These are phyloP conservation scores for Phytophthora quininea DNA, from an alignment of 352 stramenopile species.

Conservation along the genomic window DNA sequence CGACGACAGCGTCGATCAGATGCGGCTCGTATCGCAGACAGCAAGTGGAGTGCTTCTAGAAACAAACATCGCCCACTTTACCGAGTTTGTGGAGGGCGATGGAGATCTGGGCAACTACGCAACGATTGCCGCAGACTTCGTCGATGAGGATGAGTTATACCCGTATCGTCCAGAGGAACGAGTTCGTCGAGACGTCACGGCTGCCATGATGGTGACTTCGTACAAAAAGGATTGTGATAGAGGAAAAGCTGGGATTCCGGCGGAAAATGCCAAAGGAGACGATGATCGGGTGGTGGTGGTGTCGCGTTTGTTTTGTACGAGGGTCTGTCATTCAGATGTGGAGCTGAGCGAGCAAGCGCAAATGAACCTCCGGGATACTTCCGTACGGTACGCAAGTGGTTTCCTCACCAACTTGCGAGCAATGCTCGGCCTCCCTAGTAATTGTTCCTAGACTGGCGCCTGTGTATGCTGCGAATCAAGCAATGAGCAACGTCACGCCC, in stretches of 20 bases:
- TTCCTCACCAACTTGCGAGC: constrained; percentile 10
- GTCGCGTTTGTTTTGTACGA: constrained; percentile 8
- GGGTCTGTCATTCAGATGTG: constrained; percentile 15
- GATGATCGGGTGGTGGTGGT: constrained; percentile 15
- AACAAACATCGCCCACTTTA: constrained; percentile 33
- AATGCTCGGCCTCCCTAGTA: constrained; percentile 1
- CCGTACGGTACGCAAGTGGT: neutral
- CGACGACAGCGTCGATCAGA: constrained; percentile 20
- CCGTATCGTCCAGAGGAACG: constrained; percentile 37
- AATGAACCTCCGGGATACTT: neutral
- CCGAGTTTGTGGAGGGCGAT: constrained; percentile 2
- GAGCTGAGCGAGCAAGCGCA: neutral
- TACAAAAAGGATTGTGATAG: neutral
- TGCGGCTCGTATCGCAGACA: constrained; percentile 30
- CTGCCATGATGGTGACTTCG: constrained; percentile 22
- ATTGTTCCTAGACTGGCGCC: neutral
- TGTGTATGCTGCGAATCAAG: neutral
- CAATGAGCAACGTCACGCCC: too few relatives aligned
- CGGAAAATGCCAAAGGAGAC: neutral
- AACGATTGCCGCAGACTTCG: constrained; percentile 18
- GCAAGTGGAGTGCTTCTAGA: constrained; percentile 24
- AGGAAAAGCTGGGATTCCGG: neutral
- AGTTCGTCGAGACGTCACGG: constrained; percentile 29
- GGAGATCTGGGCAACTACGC: constrained; percentile 5
- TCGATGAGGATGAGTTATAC: constrained; percentile 47